Evolutionary conservation across 495 filamentous ascomycete genomes (phyloP).

Genomic region (Aspergillus hancockii): DNA sequence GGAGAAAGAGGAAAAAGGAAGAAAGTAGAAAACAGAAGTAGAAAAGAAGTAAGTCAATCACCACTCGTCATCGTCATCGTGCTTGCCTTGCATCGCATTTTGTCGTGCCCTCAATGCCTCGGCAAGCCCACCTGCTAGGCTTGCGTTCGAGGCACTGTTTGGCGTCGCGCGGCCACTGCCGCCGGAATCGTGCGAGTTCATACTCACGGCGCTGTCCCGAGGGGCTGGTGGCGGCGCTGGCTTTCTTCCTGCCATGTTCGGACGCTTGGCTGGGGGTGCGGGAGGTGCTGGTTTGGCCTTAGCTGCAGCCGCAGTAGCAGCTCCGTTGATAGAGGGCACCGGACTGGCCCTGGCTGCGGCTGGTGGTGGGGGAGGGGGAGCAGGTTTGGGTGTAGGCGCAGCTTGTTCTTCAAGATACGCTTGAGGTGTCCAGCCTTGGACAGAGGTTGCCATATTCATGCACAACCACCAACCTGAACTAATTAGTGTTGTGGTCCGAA

Average conservation of each 20-base stretch:
- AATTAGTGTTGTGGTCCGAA: slow-evolving; percentile 15
- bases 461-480: slow-evolving; percentile 89
- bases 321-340: slow-evolving; percentile 45
- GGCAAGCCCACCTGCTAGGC: slow-evolving; percentile 81
- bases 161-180: slow-evolving; percentile 68
- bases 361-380: slow-evolving; percentile 62
- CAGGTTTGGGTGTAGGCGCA: slow-evolving; percentile 49
- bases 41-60: slow-evolving; percentile 25
- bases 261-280: slow-evolving; percentile 85
- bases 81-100: slow-evolving; percentile 63
- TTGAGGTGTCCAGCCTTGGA: slow-evolving; percentile 89
- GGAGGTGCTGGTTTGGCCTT: slow-evolving; percentile 75
- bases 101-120: slow-evolving; percentile 78
- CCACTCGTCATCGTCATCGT: slow-evolving; percentile 73
- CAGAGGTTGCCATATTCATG: slow-evolving; percentile 60
- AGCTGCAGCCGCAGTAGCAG: slow-evolving; percentile 51
- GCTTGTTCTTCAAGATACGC: slow-evolving; percentile 81
- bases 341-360: slow-evolving; percentile 52
- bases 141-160: slow-evolving; percentile 65
- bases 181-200: slow-evolving; percentile 62
- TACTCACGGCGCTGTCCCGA: slow-evolving; percentile 71
- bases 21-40: slow-evolving; percentile 23
- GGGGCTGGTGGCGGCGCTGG: slow-evolving; percentile 61
- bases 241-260: slow-evolving; percentile 64
- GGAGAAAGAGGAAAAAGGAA: slow-evolving; percentile 28